Conservation (phyloP, 192 early-diverging fungal species). For the Rhizophagus prolifer region DNA sequence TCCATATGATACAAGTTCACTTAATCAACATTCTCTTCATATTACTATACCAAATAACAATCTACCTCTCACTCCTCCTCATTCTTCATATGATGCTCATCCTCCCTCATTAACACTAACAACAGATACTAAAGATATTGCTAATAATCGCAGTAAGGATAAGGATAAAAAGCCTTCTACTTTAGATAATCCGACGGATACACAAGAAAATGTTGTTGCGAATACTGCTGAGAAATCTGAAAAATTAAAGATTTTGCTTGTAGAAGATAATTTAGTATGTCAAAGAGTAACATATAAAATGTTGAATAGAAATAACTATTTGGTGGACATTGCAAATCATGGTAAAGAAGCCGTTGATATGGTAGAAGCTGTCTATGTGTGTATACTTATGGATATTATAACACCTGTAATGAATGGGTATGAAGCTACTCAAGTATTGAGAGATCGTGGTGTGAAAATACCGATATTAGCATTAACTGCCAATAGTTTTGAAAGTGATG, state of each 20-base stretch:
- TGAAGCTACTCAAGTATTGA: conserved; percentile 9
- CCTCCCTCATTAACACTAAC: neutral
- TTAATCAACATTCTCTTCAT: neutral
- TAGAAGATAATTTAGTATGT: conserved; percentile 34
- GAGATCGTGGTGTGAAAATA: conserved; percentile 1
- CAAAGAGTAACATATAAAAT: conserved; percentile 29
- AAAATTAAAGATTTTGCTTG: conserved; percentile 17
- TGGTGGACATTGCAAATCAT: conserved; percentile 19
- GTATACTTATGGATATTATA: conserved; percentile 19
- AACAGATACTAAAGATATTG: neutral
- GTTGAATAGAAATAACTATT: conserved; percentile 20
- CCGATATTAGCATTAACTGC: conserved; percentile 15
- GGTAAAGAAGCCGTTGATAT: conserved; percentile 31
- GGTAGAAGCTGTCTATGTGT: neutral
- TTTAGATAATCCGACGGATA: neutral
- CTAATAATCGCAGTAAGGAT: neutral
- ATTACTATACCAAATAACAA: neutral
- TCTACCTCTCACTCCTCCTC: neutral
- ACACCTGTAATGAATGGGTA: conserved; percentile 19
- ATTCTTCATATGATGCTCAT: neutral
- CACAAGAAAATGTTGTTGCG: neutral
- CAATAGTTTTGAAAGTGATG: conserved; percentile 15
- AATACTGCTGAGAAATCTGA: neutral
- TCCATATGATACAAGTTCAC: neutral
- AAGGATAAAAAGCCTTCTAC: neutral